Conservation (phyloP, 2,329 filamentous ascomycete genomes). For the Fusarium bactridioides region DNA sequence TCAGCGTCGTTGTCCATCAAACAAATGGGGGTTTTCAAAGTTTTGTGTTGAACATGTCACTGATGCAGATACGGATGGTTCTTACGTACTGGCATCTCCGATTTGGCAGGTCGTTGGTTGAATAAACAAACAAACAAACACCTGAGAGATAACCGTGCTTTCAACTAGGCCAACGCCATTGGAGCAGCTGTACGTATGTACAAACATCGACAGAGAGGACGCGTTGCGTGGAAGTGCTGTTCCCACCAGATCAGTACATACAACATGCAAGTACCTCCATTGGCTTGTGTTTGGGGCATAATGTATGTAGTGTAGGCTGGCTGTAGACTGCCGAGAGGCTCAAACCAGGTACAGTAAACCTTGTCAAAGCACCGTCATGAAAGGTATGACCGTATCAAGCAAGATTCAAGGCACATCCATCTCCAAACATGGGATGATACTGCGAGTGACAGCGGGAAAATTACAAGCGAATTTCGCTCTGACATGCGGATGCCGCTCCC, state of each 20-base stretch:
- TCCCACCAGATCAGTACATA: not conserved
- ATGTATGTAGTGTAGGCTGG: not conserved
- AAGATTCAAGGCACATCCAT: slow-evolving; percentile 11
- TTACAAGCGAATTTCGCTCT: slow-evolving; percentile 28
- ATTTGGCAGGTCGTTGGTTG: slow-evolving; percentile 13
- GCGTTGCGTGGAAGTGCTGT: not conserved
- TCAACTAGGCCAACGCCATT: not conserved
- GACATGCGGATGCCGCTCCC: slow-evolving; percentile 17
- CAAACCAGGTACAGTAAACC: slow-evolving; percentile 2
- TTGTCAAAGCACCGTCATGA: slow-evolving; percentile 1
- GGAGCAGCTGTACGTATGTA: not conserved
- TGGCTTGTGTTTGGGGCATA: not conserved
- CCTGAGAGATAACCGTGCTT: not conserved
- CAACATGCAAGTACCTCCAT: not conserved
- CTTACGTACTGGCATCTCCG: slow-evolving; percentile 19
- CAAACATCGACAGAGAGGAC: not conserved
- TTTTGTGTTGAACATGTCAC: slow-evolving; percentile 14
- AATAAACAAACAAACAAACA: not conserved
- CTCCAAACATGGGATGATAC: slow-evolving; percentile 1
- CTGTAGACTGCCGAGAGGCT: slow-evolving; percentile 16
- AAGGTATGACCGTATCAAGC: slow-evolving; percentile 16
- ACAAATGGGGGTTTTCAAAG: not conserved
- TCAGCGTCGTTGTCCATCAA: slow-evolving; percentile 28
- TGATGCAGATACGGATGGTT: not conserved
- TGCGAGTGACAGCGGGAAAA: slow-evolving; percentile 15